phyloP scores from a whole-genome alignment of 768 basidiomycete genomes.

The Agaricus sinodeliciosus region DNA sequence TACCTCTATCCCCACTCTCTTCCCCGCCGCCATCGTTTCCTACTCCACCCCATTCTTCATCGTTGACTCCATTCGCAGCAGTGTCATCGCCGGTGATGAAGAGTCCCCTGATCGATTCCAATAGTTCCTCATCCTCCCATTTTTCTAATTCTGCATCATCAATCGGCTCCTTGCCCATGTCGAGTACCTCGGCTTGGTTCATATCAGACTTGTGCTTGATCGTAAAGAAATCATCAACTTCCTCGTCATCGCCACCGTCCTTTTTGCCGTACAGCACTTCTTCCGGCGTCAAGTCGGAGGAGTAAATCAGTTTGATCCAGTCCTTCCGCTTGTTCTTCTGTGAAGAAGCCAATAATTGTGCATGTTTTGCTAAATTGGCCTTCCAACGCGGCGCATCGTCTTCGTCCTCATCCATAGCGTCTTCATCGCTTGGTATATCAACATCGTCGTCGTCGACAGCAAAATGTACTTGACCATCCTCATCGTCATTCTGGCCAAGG shows the following conservation, averaged over 20 bases:
- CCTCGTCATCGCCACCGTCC: conserved; percentile 19
- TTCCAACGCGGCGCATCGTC: conserved; percentile 70
- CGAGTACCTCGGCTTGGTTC: conserved; percentile 47
- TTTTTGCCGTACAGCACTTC: conserved; percentile 49
- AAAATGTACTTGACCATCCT: conserved; percentile 29
- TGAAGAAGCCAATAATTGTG: conserved; percentile 35
- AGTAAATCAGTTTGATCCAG: conserved; percentile 85
- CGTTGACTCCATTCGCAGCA: conserved; percentile 27
- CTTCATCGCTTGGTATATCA: conserved; percentile 45
- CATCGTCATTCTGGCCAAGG: conserved; percentile 39
- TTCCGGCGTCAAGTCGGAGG: conserved; percentile 56
- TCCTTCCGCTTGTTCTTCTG: conserved; percentile 45
- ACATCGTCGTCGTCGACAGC: conserved; percentile 41
- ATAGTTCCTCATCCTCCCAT: conserved; percentile 82
- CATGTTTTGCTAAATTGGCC: conserved; percentile 43
- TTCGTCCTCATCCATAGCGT: conserved; percentile 34
- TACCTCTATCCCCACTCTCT: conserved; percentile 22
- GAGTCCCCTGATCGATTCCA: conserved; percentile 79
- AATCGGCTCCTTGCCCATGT: conserved; percentile 63
- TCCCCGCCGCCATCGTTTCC: conserved; percentile 36
- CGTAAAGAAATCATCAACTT: conserved; percentile 60
- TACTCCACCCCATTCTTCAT: conserved; percentile 33
- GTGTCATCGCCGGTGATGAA: conserved; percentile 79
- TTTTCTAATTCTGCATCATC: conserved; percentile 46
- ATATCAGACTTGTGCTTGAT: conserved; percentile 34